A percentile compares a stretch with the other conserved stretches of the same genome.
Evolutionary conservation across 129 eudicot genomes (phyloP).

Genomic region (Sambucus nigra): DNA sequence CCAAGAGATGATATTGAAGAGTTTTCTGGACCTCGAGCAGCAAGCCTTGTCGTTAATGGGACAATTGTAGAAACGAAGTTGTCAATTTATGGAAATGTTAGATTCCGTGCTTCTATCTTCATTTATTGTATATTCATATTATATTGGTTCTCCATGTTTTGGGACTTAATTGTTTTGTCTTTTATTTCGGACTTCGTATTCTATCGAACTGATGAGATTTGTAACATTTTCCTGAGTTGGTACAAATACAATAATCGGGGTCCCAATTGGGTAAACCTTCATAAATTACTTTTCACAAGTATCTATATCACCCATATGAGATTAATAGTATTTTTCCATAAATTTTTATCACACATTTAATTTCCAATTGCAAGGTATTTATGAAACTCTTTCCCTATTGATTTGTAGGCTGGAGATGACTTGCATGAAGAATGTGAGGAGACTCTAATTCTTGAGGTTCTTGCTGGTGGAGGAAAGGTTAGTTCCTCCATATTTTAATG

Average conservation of each 20-base stretch:
- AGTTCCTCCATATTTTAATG: conserved; percentile 10
- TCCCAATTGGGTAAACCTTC: no score
- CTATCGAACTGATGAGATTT: no score
- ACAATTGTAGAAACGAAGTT: conserved; percentile 65
- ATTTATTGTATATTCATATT: no score
- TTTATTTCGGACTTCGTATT: neutral
- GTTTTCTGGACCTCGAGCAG: conserved; percentile 40
- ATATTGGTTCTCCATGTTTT: no score
- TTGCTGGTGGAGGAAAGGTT: conserved; percentile 97
- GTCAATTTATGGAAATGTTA: conserved; percentile 72
- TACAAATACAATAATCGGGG: no score
- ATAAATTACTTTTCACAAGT: no score
- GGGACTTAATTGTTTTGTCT: conserved; percentile 4
- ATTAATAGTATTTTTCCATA: neutral
- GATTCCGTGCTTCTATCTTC: no score
- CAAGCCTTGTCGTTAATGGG: conserved; percentile 79
- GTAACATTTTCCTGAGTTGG: no score
- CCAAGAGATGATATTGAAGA: conserved; percentile 24
- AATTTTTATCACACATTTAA: neutral
- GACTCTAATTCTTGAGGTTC: conserved; percentile 63
- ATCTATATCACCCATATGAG: no score
- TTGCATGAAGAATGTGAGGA: conserved; percentile 37
- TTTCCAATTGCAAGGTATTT: neutral
- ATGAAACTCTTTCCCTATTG: neutral
- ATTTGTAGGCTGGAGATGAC: conserved; percentile 46